A percentile compares a stretch with the other conserved stretches of the same genome.
phyloP scores from a whole-genome alignment of 257 asterid genomes.

The Solanum clarkiae region DNA sequence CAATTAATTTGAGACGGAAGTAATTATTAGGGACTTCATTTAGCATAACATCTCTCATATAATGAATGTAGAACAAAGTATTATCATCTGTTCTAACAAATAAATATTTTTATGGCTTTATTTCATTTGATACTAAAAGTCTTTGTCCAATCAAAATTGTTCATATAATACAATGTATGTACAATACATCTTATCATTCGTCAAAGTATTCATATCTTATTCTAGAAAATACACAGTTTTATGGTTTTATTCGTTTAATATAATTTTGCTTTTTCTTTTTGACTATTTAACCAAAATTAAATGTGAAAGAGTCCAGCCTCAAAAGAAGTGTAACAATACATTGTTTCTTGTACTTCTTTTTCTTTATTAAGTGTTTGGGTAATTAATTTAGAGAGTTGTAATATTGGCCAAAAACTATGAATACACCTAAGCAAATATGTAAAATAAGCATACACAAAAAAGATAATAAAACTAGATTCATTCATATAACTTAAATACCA shows the following conservation, averaged over 20 bases:
- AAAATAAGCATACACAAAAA: not conserved
- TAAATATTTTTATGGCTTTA: too few species aligned
- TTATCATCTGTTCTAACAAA: not conserved
- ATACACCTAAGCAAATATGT: not conserved
- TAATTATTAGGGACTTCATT: not conserved
- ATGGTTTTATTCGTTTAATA: not conserved
- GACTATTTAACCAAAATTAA: not conserved
- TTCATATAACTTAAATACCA: not conserved
- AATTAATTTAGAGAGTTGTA: not conserved
- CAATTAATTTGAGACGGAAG: too few species aligned
- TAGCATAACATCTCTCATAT: not conserved
- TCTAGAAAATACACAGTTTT: not conserved
- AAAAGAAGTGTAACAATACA: not conserved
- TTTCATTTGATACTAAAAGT: too few species aligned
- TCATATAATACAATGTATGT: too few species aligned
- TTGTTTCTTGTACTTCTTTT: not conserved
- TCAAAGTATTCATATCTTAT: not conserved
- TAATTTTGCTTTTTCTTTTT: not conserved
- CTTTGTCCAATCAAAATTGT: too few species aligned
- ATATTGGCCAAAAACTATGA: not conserved
- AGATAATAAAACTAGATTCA: not conserved
- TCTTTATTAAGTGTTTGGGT: not conserved
- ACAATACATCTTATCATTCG: not conserved
- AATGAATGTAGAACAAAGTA: not conserved
- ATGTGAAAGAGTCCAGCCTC: not conserved